Conservation (phyloP, 1,284 basidiomycete genomes). For the Fomitopsis betulina region DNA sequence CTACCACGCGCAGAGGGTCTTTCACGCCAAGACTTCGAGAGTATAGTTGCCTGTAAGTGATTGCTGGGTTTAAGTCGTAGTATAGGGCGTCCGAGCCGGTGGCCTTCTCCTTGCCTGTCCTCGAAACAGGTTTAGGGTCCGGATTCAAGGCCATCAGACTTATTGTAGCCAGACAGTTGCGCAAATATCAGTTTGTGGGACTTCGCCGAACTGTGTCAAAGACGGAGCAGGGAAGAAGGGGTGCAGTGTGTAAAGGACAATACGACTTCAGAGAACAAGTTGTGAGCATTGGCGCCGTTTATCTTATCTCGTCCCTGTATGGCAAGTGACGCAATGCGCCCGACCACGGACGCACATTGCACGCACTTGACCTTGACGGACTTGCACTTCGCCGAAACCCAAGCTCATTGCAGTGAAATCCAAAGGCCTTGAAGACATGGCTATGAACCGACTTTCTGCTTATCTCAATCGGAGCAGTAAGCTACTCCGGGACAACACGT, state of each 20-base stretch:
- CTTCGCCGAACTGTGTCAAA: no score
- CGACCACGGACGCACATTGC: not conserved
- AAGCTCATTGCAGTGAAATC: not conserved
- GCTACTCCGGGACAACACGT: slow-evolving; percentile 29
- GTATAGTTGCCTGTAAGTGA: slow-evolving; percentile 72
- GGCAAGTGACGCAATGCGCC: not conserved
- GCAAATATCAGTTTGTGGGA: no score
- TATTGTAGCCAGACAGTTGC: not conserved
- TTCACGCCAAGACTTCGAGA: slow-evolving; percentile 59
- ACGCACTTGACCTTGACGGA: not conserved
- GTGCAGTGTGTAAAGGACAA: no score
- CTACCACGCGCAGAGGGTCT: slow-evolving; percentile 74
- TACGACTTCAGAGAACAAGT: no score
- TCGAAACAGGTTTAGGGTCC: slow-evolving; percentile 5
- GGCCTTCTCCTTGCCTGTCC: slow-evolving; percentile 52
- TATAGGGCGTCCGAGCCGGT: slow-evolving; percentile 31
- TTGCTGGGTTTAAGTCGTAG: slow-evolving; percentile 54
- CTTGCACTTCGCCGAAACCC: not conserved
- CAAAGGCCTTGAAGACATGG: not conserved
- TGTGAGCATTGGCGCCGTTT: no score
- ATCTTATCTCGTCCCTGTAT: not conserved
- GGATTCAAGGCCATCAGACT: not conserved
- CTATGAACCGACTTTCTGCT: slow-evolving; percentile 28
- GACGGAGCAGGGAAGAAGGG: no score
- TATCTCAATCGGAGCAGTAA: slow-evolving; percentile 33